phyloP scores from a whole-genome alignment of 768 basidiomycete species.

The Agrocybe pediades region DNA sequence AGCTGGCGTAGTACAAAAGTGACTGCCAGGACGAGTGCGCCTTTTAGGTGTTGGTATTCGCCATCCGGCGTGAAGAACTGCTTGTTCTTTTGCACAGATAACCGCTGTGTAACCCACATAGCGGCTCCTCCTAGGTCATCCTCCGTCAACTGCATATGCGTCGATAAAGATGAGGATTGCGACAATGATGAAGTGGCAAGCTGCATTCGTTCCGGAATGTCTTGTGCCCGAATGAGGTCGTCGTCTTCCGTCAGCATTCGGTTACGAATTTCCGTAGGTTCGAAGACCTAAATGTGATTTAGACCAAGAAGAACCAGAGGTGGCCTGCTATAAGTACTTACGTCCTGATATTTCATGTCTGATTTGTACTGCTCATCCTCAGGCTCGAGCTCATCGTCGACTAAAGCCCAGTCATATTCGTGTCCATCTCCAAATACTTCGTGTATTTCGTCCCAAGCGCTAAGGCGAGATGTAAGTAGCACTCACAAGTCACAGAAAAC shows the following conservation, averaged over 20 bases:
- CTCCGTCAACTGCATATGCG: slow-evolving; percentile 65
- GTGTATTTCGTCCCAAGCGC: slow-evolving; percentile 94
- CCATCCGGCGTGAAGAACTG: slow-evolving; percentile 75
- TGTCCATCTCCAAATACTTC: slow-evolving; percentile 97
- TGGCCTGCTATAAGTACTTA: slow-evolving; percentile 38
- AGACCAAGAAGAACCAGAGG: slow-evolving; percentile 4
- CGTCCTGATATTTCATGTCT: slow-evolving; percentile 86
- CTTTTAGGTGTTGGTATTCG: slow-evolving; percentile 56
- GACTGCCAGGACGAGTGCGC: slow-evolving; percentile 77
- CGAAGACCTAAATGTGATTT: slow-evolving; percentile 74
- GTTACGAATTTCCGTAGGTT: slow-evolving; percentile 93
- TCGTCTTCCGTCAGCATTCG: slow-evolving; percentile 92
- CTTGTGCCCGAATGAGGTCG: slow-evolving; percentile 85
- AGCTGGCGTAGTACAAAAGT: slow-evolving; percentile 77
- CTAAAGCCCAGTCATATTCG: slow-evolving; percentile 95
- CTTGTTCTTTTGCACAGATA: slow-evolving; percentile 69
- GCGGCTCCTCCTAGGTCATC: slow-evolving; percentile 81
- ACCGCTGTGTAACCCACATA: slow-evolving; percentile 82
- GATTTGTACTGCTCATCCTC: slow-evolving; percentile 55
- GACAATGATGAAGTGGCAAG: slow-evolving; percentile 86
- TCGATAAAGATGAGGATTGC: slow-evolving; percentile 55
- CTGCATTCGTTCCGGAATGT: slow-evolving; percentile 96
- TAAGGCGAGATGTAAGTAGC: slow-evolving; percentile 32
- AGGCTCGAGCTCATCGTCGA: slow-evolving; percentile 62
- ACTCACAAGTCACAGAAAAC: not conserved